Evolutionary conservation across 192 early-diverging fungal species (phyloP), one percentile per base, ranked within the genome.

Genomic region (Jimgerdemannia flammicorona): DNA sequence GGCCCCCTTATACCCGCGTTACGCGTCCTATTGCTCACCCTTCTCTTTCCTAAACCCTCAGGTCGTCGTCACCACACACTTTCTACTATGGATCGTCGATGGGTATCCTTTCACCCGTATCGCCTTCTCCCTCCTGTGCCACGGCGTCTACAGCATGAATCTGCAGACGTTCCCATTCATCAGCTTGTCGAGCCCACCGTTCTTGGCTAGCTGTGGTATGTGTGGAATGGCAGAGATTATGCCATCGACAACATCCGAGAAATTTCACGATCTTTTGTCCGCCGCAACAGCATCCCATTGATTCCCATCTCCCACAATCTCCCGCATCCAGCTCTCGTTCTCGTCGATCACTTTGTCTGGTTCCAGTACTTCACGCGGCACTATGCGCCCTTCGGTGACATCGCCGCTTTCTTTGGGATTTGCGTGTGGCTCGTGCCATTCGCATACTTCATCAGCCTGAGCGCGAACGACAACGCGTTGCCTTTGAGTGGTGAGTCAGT

Each of bases 341-440:
- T 99, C 42, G 77, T 81, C n/a, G 92, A 97, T 83, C 97, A 99
- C 79, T 96, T 97, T 76, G 68, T 93, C 71, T 99, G 96, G 96
- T 99, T 99, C 83, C 88, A 91, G 72, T 98, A 91, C 77, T 99
- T 99, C 79, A 86, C 94, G 2, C 75, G 79, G 19, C 80, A 87
- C 43, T 87, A 92, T 72, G 91, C 85, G 76, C 86, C 88, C 41
- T 95, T 97, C 75, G 79, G 85, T 73, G 93, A 95, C 70, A 92
- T 97, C 69, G 93, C 93, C 67, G 86, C 93, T 19, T 97, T 97
- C 85, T 98, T 99, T 85, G 95, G 94, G 19, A 87, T 98, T 73
- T 92, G 91, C 76, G 94, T 99, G 7, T 99, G 97, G 97, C 75
- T 97, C 68, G 87, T 99, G 8, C 97, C 97, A 3, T 93, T 99